Evolutionary conservation across 2,329 filamentous ascomycete species (phyloP), one percentile per base, ranked within the genome.

Genomic region (Thielaviopsis euricoi): DNA sequence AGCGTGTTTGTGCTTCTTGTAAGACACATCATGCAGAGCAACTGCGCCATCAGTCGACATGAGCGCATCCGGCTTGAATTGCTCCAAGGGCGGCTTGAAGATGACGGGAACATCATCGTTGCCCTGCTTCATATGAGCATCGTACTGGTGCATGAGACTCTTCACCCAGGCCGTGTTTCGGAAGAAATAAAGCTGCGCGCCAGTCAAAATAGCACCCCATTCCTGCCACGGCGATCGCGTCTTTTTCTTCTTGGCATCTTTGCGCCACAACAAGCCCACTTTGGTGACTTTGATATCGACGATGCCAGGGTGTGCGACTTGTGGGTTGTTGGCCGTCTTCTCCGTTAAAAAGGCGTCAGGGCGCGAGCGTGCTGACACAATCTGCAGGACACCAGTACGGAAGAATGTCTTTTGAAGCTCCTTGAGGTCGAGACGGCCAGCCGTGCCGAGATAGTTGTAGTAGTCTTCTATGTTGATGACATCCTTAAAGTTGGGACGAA

Each of bases 201-300:
- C 89, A 0, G 93, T 98, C 29, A 98, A 77, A 60, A 98, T 86
- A 23, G 89, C 93, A 56, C 93, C 93, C 93, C 93, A 98, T 76
- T 98, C 93, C 67, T 96, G 91, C 93, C 93, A 98, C 1, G 93
- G 91, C 12, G 91, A 96, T 50, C 91, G 81, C 0, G 89, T 86
- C 70, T 94, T 95, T 72, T 93, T 91, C 71, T 91, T 95, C 72
- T 95, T 96, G 1, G 79, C 74, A 62, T 95, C 89, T 68, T 98
- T 98, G 51, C 93, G 83, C 93, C 93, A 98, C 33, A 98, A 69
- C 1, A 95, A 74, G 3, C 93, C 93, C 54, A 98, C 90, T 69
- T 97, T 98, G 51, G 91, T 95, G 52, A 97, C 86, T 64, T 95
- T 95, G 67, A 98, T 95, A 69, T 97, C 91, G 12, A 98, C 91